Conservation (phyloP, 345 rosid genomes). For the Kernera saxatilis region DNA sequence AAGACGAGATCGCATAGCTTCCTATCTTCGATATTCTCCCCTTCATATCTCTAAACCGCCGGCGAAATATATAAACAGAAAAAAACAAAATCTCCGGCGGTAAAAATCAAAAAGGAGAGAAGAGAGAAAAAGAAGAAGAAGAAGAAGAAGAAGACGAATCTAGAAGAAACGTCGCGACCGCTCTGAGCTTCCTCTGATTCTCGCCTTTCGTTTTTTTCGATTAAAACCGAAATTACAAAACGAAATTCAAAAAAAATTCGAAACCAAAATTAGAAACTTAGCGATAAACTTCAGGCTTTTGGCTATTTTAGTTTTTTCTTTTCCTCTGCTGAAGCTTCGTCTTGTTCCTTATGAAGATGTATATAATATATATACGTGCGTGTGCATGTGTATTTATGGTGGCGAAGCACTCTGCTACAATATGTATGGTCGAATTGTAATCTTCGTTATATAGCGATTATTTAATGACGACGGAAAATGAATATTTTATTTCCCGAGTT, state of each 20-base stretch:
- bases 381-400: slow-evolving; percentile 23
- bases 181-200: slow-evolving; percentile 23
- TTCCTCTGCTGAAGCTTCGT: background rate
- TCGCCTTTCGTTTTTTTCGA: background rate
- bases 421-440: slow-evolving; percentile 8
- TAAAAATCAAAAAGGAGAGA: background rate
- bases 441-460: background rate
- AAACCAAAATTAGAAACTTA: slow-evolving; percentile 20
- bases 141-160: slow-evolving; percentile 11
- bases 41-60: slow-evolving; percentile 33
- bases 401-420: slow-evolving; percentile 9
- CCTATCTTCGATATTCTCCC: slow-evolving; percentile 72
- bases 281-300: background rate
- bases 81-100: slow-evolving; percentile 23
- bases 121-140: background rate
- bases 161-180: slow-evolving; percentile 27
- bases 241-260: background rate
- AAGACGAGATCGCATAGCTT: slow-evolving; percentile 82
- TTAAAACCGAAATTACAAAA: background rate
- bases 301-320: slow-evolving; percentile 6
- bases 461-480: background rate
- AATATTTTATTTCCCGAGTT: slow-evolving; percentile 12
- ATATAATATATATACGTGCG: background rate
- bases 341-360: background rate
- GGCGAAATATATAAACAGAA: background rate